Evolutionary conservation across 2,329 filamentous ascomycete genomes (phyloP), one percentile per base, ranked within the genome.

Genomic region (Calycina herbarum): DNA sequence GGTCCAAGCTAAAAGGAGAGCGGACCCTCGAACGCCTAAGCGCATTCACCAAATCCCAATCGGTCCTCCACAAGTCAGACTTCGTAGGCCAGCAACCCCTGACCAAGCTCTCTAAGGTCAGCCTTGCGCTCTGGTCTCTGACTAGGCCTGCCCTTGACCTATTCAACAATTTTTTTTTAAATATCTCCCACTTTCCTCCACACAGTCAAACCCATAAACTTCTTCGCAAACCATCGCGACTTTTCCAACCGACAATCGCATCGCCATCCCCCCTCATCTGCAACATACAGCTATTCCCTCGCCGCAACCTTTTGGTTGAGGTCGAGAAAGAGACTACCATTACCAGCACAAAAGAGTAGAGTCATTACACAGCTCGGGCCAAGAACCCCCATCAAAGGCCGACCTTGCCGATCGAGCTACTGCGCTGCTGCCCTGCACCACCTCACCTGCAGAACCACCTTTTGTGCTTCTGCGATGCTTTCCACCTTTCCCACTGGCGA

Each of bases 141-240:
- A 51, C n/a, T 51, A 24, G 24, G 45, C 3, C 7, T 51, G 45
- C n/a, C 45, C 45, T 51, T 10, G 42, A 48, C 17, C 17, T 24
- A 51, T 51, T 51, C 45, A 51, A 51, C 45, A 24, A 51, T 20
- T 51, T 51, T 51, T 51, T 51, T 38, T 13, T 38, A 38, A 51
- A 51, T 20, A 51, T 11, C 45, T 11, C n/a, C 45, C 45, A 27
- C 45, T 27, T 11, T 51, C 45, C 45, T 24, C 45, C 45, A 24
- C 45, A 20, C 45, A 10, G 45, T 10, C 45, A 15, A 24, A 20
- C n/a, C 45, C 20, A 27, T 27, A 51, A 20, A 10, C 20, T 20
- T 3, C 45, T n/a, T 20, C 20, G 8, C n/a, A 27, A 24, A 51
- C n/a, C 6, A 51, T 24, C n/a, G 17, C 20, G 8, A 45, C 42